Base-by-base conservation (phyloP, 306 rosid species). In the Trifolium pratense region DNA sequence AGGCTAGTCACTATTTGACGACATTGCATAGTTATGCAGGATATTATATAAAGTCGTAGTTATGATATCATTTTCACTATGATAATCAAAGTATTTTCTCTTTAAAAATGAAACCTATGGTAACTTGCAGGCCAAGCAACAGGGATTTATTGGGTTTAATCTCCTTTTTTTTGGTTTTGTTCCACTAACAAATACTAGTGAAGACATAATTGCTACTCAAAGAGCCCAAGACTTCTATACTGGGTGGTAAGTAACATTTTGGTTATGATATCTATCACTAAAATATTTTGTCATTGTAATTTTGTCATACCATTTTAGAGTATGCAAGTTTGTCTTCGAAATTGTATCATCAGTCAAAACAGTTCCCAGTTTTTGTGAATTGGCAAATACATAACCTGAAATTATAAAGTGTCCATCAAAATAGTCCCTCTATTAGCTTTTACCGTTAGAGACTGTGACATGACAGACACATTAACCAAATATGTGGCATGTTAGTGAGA, bases 111-210 rank as follows among this genome's bases (percentile, higher is more conserved):
- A 14, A 51, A 67, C 16, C 43, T 32, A 1, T 52, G 64, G 13
- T 55, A 25, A 31, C 15, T 21, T 83, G 77, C 88, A 87, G 92
- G 58, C 42, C 48, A 80, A 66, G 81, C 90, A 90, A 56, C 84
- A 70, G 1, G 96, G 96, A 9, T 77, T 62, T 71, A 57, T 90
- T 34, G 96, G 96, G 68, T 43, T 87, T 49, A 84, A 79, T 77
- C 18, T 90, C 9, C 71, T 70, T 66, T 0, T 76, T 4, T 57
- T 8, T 65, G 61, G 81, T 73, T 13, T 68, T 53, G 3, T 79
- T 80, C 96, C 92, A 40, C 60, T 17, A n/a, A 73, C 83, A 59
- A 79, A 79, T 70, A 73, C 83, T 15, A 71, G 14, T 29, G 81
- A 82, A 45, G 92, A 87, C 62, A 29, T 51, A 65, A 74, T 21